Evolutionary conservation across 2,329 filamentous ascomycete species (phyloP).

Genomic region (Sclerotinia borealis): DNA sequence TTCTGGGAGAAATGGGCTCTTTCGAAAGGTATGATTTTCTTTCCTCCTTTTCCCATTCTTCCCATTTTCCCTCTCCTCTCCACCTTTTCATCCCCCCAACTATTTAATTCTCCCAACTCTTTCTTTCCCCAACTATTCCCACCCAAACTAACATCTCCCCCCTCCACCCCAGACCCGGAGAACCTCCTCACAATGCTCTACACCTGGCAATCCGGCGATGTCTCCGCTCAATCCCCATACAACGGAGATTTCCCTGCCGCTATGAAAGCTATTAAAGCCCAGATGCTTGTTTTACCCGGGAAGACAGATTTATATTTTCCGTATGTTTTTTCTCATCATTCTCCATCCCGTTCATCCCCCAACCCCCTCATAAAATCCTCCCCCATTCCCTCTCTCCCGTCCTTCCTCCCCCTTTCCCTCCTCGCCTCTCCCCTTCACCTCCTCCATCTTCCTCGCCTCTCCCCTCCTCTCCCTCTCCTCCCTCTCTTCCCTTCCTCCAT

Average conservation of each 20-base stretch:
- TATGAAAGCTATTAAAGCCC: conserved; percentile 65
- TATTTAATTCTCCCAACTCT: no score
- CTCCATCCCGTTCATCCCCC: neutral
- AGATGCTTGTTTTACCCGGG: conserved; percentile 61
- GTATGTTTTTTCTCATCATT: conserved; percentile 36
- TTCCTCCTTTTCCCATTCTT: neutral
- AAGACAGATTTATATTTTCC: conserved; percentile 79
- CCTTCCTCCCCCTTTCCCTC: neutral
- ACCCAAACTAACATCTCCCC: neutral
- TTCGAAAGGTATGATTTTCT: conserved; percentile 49
- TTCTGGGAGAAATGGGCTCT: conserved; percentile 75
- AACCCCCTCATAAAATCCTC: no score
- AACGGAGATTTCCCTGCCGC: conserved; percentile 59
- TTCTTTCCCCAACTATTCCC: no score
- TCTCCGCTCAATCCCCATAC: conserved; percentile 62
- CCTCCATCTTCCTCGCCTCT: neutral
- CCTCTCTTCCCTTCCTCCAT: no score
- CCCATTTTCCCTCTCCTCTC: no score
- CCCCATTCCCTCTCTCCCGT: no score
- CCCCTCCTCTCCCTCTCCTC: no score
- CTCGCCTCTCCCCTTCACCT: no score
- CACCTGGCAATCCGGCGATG: conserved; percentile 72
- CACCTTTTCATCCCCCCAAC: no score
- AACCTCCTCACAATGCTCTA: conserved; percentile 70
- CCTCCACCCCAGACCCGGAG: conserved; percentile 52